Percentiles rank a stretch among this genome's conserved stretches.
Conservation (phyloP, 345 rosid genomes). For the Eucalyptus shirleyi region DNA sequence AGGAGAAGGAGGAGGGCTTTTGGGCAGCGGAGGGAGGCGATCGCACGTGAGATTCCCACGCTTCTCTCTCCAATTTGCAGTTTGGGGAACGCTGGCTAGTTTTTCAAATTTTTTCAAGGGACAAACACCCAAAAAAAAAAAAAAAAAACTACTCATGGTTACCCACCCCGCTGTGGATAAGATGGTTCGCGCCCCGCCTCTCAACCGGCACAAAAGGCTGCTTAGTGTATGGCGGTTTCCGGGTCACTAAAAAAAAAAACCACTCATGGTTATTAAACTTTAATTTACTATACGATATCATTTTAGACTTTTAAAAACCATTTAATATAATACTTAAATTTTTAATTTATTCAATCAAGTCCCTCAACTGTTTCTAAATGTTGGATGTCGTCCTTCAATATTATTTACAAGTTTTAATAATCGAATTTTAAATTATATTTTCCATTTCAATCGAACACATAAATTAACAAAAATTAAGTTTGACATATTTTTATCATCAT, state of each 20-base stretch:
- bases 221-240: accelerated
- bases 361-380: accelerated
- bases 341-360: not conserved
- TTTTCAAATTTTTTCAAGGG: not conserved
- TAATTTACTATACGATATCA: accelerated
- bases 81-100: not conserved
- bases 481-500: not conserved
- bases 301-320: accelerated
- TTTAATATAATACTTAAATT: not conserved
- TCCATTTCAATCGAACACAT: not conserved
- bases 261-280: not conserved
- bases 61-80: not conserved
- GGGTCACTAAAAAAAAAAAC: accelerated
- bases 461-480: not conserved
- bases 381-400: accelerated
- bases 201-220: accelerated
- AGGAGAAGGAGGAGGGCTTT: not conserved
- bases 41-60: not conserved
- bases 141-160: not conserved
- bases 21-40: not conserved
- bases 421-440: not conserved
- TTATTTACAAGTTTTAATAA: not conserved
- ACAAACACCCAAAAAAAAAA: no score
- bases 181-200: no score
- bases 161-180: accelerated